Evolutionary conservation across 2,329 filamentous ascomycete genomes (phyloP).

Genomic region (Epichloe scottii): DNA sequence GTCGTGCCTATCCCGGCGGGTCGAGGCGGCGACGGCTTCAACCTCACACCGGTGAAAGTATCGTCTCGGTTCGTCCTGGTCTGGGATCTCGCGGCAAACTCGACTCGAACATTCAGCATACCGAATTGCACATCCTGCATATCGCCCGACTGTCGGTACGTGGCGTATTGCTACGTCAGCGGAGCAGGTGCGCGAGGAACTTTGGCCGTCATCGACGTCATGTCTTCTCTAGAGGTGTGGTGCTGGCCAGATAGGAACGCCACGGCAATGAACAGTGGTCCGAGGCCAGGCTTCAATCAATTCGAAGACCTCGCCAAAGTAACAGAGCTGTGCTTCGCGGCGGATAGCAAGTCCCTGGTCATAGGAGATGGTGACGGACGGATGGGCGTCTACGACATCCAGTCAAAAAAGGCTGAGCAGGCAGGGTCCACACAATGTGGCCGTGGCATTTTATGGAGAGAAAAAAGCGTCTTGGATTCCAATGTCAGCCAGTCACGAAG

Average conservation of each 20-base stretch:
- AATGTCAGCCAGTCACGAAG: not conserved
- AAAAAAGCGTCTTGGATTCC: not conserved
- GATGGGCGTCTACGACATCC: slow-evolving; percentile 24
- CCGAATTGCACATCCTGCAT: slow-evolving; percentile 26
- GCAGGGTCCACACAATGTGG: not conserved
- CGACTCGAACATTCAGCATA: slow-evolving; percentile 26
- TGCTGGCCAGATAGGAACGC: slow-evolving; percentile 23
- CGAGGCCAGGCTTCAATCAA: slow-evolving; percentile 16
- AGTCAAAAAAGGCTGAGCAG: slow-evolving; percentile 10
- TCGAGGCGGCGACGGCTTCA: slow-evolving; percentile 17
- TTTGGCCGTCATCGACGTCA: slow-evolving; percentile 25
- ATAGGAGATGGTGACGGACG: slow-evolving; percentile 23
- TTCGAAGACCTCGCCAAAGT: slow-evolving; percentile 22
- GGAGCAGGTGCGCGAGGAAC: slow-evolving; percentile 21
- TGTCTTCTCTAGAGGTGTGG: slow-evolving; percentile 24
- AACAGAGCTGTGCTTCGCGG: slow-evolving; percentile 26
- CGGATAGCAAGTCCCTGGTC: slow-evolving; percentile 23
- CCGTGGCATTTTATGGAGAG: not conserved
- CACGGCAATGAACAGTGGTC: slow-evolving; percentile 12
- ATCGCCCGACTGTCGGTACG: slow-evolving; percentile 27
- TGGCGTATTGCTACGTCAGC: slow-evolving; percentile 26
- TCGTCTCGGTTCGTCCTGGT: slow-evolving; percentile 23
- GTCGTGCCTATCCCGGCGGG: slow-evolving; percentile 17
- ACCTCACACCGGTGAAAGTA: slow-evolving; percentile 21
- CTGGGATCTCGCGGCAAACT: slow-evolving; percentile 26